phyloP scores from a whole-genome alignment of 2,329 filamentous ascomycete genomes.

The Niveomyces coronatus region DNA sequence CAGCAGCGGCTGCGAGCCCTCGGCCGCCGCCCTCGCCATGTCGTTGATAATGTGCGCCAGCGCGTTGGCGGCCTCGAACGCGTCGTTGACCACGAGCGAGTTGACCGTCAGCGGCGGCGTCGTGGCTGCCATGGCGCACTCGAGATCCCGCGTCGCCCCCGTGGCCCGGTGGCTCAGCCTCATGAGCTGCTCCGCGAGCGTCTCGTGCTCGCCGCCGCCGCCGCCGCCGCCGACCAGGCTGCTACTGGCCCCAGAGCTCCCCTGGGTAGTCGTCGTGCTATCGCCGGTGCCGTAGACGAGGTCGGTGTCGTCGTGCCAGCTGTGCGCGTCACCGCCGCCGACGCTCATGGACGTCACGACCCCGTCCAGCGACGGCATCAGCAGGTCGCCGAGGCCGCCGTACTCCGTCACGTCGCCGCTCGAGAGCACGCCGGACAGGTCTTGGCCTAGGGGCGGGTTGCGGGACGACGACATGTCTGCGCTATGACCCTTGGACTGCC shows the following conservation, averaged over 20 bases:
- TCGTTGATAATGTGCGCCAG: neutral
- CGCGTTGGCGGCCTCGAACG: neutral
- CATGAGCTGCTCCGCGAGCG: neutral
- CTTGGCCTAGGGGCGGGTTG: neutral
- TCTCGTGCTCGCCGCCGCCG: neutral
- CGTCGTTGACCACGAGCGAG: neutral
- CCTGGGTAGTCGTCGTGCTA: neutral
- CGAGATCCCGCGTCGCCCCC: neutral
- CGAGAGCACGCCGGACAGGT: neutral
- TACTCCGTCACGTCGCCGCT: neutral
- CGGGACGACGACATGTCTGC: neutral
- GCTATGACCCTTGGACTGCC: neutral
- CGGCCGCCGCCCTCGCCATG: neutral
- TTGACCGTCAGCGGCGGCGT: neutral
- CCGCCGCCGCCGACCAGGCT: no score
- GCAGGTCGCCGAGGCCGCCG: neutral
- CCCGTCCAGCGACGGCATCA: neutral
- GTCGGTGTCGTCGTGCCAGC: neutral
- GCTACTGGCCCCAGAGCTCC: neutral
- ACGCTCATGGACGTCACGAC: neutral
- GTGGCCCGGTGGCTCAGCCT: neutral
- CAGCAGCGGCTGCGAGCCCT: neutral
- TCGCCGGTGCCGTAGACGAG: neutral
- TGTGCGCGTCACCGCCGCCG: neutral
- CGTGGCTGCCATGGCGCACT: neutral